phyloP scores from a whole-genome alignment of 345 rosid genomes.

The Acer yangbiense region DNA sequence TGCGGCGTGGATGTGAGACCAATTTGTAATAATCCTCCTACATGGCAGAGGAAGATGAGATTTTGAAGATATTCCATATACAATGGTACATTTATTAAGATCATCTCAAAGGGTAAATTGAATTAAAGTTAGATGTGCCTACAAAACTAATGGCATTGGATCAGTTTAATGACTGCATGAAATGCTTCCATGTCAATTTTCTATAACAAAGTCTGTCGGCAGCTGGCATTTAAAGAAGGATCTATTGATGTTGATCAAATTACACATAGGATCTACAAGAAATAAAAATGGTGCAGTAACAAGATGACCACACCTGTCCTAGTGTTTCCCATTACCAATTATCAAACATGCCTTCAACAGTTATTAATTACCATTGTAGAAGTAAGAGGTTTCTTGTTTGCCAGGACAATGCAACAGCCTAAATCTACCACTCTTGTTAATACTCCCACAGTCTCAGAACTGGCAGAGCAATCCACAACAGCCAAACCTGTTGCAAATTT shows the following conservation, averaged over 20 bases:
- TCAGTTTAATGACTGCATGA: constrained; percentile 9
- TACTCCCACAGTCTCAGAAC: constrained; percentile 55
- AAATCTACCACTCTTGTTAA: constrained; percentile 55
- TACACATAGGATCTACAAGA: neutral
- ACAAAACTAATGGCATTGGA: neutral
- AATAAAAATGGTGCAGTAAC: neutral
- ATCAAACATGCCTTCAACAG: constrained; percentile 8
- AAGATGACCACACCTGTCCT: neutral
- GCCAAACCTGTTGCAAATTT: constrained; percentile 58
- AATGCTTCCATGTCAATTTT: neutral
- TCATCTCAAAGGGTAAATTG: neutral
- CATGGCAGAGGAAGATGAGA: constrained; percentile 19
- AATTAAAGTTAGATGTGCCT: neutral
- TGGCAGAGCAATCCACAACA: constrained; percentile 88
- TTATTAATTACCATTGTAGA: constrained; percentile 68
- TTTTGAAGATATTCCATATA: neutral
- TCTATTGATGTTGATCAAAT: neutral
- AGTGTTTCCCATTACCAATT: neutral
- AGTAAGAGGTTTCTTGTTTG: constrained; percentile 94
- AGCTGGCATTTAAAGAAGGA: neutral
- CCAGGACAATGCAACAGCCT: constrained; percentile 81
- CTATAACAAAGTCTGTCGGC: neutral
- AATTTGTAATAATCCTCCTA: constrained; percentile 80
- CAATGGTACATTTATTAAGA: neutral
- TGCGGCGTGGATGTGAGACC: constrained; percentile 53